Base-by-base conservation (phyloP, 2,329 filamentous ascomycete species). In the Paradendryphiella salina region DNA sequence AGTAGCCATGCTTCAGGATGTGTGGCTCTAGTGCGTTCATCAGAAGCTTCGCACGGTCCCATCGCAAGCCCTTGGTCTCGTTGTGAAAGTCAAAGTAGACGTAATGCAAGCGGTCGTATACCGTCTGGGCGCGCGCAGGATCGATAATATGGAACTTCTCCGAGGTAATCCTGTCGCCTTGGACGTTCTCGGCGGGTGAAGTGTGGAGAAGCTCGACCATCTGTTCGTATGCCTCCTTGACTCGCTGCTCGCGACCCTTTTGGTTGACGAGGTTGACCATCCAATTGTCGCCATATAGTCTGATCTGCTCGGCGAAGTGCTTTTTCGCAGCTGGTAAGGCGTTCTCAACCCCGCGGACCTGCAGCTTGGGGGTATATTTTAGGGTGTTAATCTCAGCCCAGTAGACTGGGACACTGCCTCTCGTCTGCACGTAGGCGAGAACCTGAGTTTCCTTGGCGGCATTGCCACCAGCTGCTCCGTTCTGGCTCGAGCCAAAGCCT, bases 21-120 rank as follows among this genome's bases (percentile, higher is more conserved):
- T 87, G 88, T 36, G 89, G 85, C 43, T 85, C 83, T 45, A 99
- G 80, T 68, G 88, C 86, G 61, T 96, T 89, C 52, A 99, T 80
- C 17, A 99, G 82, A 34, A 95, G 80, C 73, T 93, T 86, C 0
- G 93, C 92, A 40, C 92, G 89, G 72, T 99, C 87, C 89, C 94
- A 96, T 67, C 89, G 86, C 65, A 96, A 81, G 31, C 93, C 93
- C 76, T 96, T 96, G 41, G 95, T 99, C 76, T 99, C 94, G 68
- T 87, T 91, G 77, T 99, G 95, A 73, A 95, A 99, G 76, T 99
- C 94, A 70, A 99, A 99, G 78, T 97, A 99, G 64, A 97, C 77
- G 73, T 99, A 99, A 76, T 99, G 93, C 36, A 99, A 78, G 36
- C 86, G 86, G 72, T 96, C 92, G 72, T 88, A 89, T 57, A 85